Evolutionary conservation across 306 rosid species (phyloP), one percentile per base, ranked within the genome.

Genomic region (Echinosophora koreensis): DNA sequence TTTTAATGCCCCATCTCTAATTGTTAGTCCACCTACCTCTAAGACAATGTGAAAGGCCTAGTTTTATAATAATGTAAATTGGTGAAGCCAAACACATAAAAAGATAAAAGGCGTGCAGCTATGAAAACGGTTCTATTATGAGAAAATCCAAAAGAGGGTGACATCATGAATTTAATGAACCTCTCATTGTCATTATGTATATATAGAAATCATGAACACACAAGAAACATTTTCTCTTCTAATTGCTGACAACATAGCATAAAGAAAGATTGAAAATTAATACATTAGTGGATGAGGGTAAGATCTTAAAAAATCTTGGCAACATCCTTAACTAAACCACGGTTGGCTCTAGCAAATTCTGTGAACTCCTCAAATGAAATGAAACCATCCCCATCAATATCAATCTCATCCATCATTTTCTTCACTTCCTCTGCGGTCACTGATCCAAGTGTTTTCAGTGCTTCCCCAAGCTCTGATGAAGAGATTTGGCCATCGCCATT

Each of bases 401-500:
- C 98, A 46, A 91, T 85, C 84, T 93, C 93, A 0, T 78, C 79
- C 98, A 93, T 93, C 98, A 93, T 93, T 41, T 77, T 70, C 10
- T 78, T 56, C 54, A 93, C 89, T 64, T 91, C 97, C 0, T 93
- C 90, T 0, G 55, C 1, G 0, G 93, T 84, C 18, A 91, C 93
- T 0, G 90, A 88, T 44, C 96, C 95, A 0, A 93, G 87, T 3
- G 86, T 8, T 51, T 85, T 85, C 76, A 89, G 82, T 3, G 97
- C 84, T 39, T 91, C 92, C 2, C 93, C 98, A 1, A 93, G 88
- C 86, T 91, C 98, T 0, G 84, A 0, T 0, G 97, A 58, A 2
- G 98, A 93, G 81, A 91, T 91, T 81, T 84, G 75, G 2, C 97
- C 97, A 1, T 93, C 95, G 0, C 90, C 90, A 3, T 93, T 87